These are phyloP conservation scores for Nakaseomyces bracarensis DNA, from an alignment of 1,139 yeast genomes.

Conservation along the genomic window DNA sequence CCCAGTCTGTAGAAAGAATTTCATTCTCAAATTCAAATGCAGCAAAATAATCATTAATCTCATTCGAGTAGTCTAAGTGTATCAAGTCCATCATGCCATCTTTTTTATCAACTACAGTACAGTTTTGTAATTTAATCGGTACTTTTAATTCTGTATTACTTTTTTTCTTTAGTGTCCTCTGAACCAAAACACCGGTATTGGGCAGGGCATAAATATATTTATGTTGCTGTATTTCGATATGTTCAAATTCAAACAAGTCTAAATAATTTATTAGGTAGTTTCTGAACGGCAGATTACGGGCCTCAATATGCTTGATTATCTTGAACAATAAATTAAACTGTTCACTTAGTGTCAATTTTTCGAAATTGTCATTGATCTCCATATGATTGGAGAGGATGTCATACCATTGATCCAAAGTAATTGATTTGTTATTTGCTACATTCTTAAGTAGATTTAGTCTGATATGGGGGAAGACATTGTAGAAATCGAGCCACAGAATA, in stretches of 20 bases:
- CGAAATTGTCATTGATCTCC: constrained; percentile 31
- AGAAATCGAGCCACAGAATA: constrained; percentile 20
- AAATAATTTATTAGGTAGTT: constrained; percentile 31
- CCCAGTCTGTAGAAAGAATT: constrained; percentile 24
- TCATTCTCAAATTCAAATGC: constrained; percentile 19
- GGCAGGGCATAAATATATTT: constrained; percentile 28
- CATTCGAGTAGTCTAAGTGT: constrained; percentile 28
- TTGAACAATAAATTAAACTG: constrained; percentile 42
- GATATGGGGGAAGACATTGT: constrained; percentile 12
- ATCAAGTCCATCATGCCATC: constrained; percentile 20
- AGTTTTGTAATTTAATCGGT: constrained; percentile 29
- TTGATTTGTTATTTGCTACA: constrained; percentile 28
- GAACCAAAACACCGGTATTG: constrained; percentile 25
- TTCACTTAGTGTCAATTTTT: constrained; percentile 31
- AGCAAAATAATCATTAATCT: constrained; percentile 25
- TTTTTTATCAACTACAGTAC: constrained; percentile 22
- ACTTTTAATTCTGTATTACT: constrained; percentile 14
- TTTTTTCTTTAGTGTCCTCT: constrained; percentile 14
- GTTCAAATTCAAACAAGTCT: constrained; percentile 25
- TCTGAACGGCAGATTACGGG: constrained; percentile 28
- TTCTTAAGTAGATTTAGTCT: constrained; percentile 36
- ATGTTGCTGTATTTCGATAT: constrained; percentile 19
- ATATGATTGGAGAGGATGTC: constrained; percentile 40
- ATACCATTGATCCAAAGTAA: constrained; percentile 37
- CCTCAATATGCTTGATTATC: constrained; percentile 35